Base-by-base conservation (phyloP, 192 early-diverging fungal species). In the Linderina pennispora region DNA sequence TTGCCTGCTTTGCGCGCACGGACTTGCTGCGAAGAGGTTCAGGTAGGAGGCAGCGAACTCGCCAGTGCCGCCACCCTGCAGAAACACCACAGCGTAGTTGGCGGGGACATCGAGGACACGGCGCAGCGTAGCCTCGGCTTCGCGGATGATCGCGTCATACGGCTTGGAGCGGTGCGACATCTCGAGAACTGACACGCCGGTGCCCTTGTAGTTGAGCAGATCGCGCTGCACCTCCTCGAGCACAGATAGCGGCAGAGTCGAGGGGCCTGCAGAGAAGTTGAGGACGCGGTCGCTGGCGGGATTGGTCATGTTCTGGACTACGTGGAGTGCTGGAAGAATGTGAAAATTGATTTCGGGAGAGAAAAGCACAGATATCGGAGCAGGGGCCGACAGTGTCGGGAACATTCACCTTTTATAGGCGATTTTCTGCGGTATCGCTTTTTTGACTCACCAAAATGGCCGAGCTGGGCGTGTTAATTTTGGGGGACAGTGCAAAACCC, bases 21-120 rank as follows among this genome's bases (percentile, higher is more conserved):
- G 50, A 26, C 35, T 48, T 59, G 62, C 77, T 73, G 1, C 89
- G 21, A 94, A 58, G 46, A 99, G 70, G 58, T 99, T 99, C 58
- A 91, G 89, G 24, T 91, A 84, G 1, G 92, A 61, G 2, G 89
- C 80, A 0, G 92, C 82, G 72, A 99, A 99, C 73, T 91, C 90
- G 8, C 90, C 84, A 20, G 89, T 86, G 3, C 88, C 94, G 23
- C 96, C 96, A 39, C 93, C 95, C 67, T 98, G 95, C 82, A 95
- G 81, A 59, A 95, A 97, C 37, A 94, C 43, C 24, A 98, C 79
- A 34, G 82, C 77, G 76, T 99, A 94, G 78, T 92, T 90, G 46
- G 77, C 75, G 21, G 94, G 94, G 34, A 99, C 77, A 14, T 74
- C 55, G 35, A 97, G 74, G 10, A 95, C 60, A 2, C 53, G 50